A percentile compares a stretch with the other conserved stretches of the same genome.
Conservation (phyloP, 495 filamentous ascomycete genomes). For the Aspergillus funiculosus region DNA sequence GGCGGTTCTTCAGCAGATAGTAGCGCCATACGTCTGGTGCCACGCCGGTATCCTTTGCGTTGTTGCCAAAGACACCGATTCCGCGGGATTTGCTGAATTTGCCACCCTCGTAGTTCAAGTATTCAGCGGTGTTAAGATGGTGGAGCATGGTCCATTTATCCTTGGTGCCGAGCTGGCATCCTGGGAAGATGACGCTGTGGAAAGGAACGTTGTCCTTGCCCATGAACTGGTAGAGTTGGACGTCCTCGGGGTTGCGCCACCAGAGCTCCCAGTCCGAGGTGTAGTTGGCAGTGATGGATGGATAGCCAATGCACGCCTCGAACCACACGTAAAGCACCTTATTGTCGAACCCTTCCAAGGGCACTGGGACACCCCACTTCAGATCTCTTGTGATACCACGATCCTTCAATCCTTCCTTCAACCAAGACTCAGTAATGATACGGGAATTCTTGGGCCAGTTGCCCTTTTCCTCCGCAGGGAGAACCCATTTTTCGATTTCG, state of each 20-base stretch:
- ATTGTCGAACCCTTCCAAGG: slow-evolving; percentile 57
- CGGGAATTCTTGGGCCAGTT: slow-evolving; percentile 73
- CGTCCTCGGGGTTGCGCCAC: slow-evolving; percentile 88
- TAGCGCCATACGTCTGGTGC: slow-evolving; percentile 86
- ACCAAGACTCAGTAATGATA: slow-evolving; percentile 68
- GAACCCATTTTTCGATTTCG: slow-evolving; percentile 65
- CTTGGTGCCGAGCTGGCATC: slow-evolving; percentile 72
- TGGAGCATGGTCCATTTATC: slow-evolving; percentile 90
- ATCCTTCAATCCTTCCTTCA: slow-evolving; percentile 73
- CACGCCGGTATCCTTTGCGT: slow-evolving; percentile 83
- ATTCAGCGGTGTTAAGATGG: slow-evolving; percentile 86
- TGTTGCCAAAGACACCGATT: slow-evolving; percentile 35
- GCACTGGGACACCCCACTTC: slow-evolving; percentile 78
- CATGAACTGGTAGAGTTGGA: slow-evolving; percentile 94
- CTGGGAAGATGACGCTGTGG: slow-evolving; percentile 89
- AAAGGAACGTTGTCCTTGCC: slow-evolving; percentile 97
- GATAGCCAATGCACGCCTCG: slow-evolving; percentile 94
- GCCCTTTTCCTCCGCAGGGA: slow-evolving; percentile 52
- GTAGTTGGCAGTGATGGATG: slow-evolving; percentile 90
- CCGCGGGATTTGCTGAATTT: slow-evolving; percentile 65
- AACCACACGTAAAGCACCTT: slow-evolving; percentile 99
- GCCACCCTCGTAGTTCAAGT: slow-evolving; percentile 90
- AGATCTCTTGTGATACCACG: slow-evolving; percentile 90
- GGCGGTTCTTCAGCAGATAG: slow-evolving; percentile 81
- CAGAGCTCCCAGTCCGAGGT: slow-evolving; percentile 88